Evolutionary conservation across 2,329 filamentous ascomycete genomes (phyloP).

Genomic region (Penicillium psychrosexuale): DNA sequence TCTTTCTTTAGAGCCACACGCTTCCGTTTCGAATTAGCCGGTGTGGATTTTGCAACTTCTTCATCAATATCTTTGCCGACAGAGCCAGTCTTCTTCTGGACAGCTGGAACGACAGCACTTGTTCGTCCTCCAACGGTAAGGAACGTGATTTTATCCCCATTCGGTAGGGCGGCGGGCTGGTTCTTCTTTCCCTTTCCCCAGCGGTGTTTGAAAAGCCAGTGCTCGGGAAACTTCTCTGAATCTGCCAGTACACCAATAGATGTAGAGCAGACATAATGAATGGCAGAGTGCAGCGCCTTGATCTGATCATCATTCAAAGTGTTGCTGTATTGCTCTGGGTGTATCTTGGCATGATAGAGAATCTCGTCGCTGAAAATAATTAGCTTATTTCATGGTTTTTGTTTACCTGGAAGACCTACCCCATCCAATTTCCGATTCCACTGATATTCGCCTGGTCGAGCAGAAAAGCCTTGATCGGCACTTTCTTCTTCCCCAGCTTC

Average conservation of each 20-base stretch:
- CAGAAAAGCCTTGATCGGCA: conserved; percentile 84
- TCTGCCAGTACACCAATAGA: conserved; percentile 78
- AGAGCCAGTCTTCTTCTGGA: conserved; percentile 77
- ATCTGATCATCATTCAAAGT: conserved; percentile 72
- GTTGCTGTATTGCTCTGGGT: conserved; percentile 91
- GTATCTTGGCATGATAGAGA: conserved; percentile 80
- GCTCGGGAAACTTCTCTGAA: conserved; percentile 75
- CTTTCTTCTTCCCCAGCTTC: conserved; percentile 70
- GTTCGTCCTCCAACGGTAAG: conserved; percentile 88
- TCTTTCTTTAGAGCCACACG: conserved; percentile 30
- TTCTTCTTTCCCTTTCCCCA: conserved; percentile 87
- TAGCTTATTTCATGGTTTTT: background rate
- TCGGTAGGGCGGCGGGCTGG: conserved; percentile 66
- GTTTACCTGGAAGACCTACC: conserved; percentile 43
- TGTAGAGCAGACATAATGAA: conserved; percentile 74
- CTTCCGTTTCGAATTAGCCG: conserved; percentile 33
- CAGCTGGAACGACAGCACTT: conserved; percentile 77
- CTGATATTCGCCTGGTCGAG: conserved; percentile 85
- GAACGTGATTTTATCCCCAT: conserved; percentile 79
- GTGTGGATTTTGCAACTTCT: conserved; percentile 17
- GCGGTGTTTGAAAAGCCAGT: conserved; percentile 84
- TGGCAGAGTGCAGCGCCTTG: conserved; percentile 65
- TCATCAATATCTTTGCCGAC: conserved; percentile 53
- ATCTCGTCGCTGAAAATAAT: conserved; percentile 66
- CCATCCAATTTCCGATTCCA: conserved; percentile 96